A percentile compares a stretch with the other conserved stretches of the same genome.
Conservation (phyloP, 2,329 filamentous ascomycete genomes). For the Sporothrix variecibatus region DNA sequence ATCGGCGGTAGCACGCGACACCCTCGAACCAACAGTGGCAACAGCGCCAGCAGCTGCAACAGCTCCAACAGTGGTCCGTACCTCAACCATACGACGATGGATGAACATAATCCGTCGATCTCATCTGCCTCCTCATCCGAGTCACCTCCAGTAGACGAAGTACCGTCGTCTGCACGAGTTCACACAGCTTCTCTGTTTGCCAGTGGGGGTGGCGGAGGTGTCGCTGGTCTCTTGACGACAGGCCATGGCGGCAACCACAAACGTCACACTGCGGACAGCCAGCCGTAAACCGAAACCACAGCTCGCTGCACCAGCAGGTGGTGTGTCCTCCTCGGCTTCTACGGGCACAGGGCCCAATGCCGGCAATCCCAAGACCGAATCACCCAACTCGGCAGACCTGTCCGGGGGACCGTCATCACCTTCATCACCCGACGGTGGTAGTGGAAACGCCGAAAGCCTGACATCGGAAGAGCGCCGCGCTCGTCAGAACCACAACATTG, state of each 20-base stretch:
- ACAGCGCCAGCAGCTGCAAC: not conserved
- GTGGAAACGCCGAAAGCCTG: conserved; percentile 22
- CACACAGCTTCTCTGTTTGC: not conserved
- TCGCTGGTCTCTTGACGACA: conserved; percentile 16
- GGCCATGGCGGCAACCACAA: conserved; percentile 31
- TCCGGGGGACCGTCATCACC: conserved; percentile 10
- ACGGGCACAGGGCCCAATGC: not conserved
- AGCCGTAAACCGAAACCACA: conserved; percentile 29
- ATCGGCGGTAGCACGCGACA: not conserved
- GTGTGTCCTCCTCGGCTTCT: not conserved
- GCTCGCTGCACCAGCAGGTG: not conserved
- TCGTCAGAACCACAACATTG: conserved; percentile 46
- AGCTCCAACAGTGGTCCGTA: not conserved
- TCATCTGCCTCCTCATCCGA: conserved; percentile 24
- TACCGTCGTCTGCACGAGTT: not conserved
- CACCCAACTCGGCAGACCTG: not conserved
- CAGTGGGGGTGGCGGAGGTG: not conserved
- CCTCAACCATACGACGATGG: not conserved
- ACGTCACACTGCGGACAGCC: conserved; percentile 30
- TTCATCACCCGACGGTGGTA: conserved; percentile 22
- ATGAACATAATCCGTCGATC: conserved; percentile 10
- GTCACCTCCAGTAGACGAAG: not conserved
- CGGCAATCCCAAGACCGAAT: not conserved
- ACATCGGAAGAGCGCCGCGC: conserved; percentile 29
- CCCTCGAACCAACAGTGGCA: not conserved